Percentiles rank a stretch among this genome's conserved stretches.
These are phyloP conservation scores for Cyclotella choctawhatcheeana DNA, from an alignment of 108 stramenopile species.

Conservation along the genomic window DNA sequence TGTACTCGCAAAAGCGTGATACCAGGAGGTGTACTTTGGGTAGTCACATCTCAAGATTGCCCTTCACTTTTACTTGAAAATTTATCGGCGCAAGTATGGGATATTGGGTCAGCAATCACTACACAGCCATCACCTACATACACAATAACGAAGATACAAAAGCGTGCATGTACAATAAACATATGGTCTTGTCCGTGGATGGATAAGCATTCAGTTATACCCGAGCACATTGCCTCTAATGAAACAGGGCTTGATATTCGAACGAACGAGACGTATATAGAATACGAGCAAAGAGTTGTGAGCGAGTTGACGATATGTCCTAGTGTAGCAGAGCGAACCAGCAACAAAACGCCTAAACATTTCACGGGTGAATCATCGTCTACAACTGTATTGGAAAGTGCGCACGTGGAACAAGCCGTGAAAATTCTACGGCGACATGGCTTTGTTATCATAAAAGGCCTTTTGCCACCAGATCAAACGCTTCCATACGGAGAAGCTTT, in stretches of 20 bases:
- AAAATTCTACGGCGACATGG: slow-evolving; percentile 56
- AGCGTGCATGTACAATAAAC: slow-evolving; percentile 37
- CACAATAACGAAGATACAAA: slow-evolving; percentile 15
- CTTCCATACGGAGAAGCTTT: slow-evolving; percentile 66
- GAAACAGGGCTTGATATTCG: slow-evolving; percentile 25
- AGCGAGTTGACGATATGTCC: slow-evolving; percentile 27
- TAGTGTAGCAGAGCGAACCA: slow-evolving; percentile 37
- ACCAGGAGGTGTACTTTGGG: slow-evolving; percentile 41
- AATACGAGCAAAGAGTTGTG: slow-evolving; percentile 36
- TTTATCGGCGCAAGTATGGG: slow-evolving; percentile 27
- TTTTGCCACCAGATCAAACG: slow-evolving; percentile 60
- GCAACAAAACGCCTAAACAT: slow-evolving; percentile 16
- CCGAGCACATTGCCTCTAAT: neutral
- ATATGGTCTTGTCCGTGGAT: slow-evolving; percentile 47
- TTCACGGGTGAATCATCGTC: slow-evolving; percentile 21
- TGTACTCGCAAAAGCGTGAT: slow-evolving; percentile 13
- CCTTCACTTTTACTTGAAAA: neutral
- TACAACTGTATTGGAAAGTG: slow-evolving; percentile 50
- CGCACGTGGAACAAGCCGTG: slow-evolving; percentile 52
- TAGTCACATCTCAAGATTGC: slow-evolving; percentile 9
- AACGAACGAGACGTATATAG: slow-evolving; percentile 24
- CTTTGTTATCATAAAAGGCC: slow-evolving; percentile 61
- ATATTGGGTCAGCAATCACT: slow-evolving; percentile 11
- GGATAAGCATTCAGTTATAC: slow-evolving; percentile 27
- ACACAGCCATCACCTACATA: slow-evolving; percentile 3